Percentiles rank a stretch among this genome's conserved stretches.
Conservation (phyloP, 1,284 basidiomycete genomes). For the Malassezia nana region DNA sequence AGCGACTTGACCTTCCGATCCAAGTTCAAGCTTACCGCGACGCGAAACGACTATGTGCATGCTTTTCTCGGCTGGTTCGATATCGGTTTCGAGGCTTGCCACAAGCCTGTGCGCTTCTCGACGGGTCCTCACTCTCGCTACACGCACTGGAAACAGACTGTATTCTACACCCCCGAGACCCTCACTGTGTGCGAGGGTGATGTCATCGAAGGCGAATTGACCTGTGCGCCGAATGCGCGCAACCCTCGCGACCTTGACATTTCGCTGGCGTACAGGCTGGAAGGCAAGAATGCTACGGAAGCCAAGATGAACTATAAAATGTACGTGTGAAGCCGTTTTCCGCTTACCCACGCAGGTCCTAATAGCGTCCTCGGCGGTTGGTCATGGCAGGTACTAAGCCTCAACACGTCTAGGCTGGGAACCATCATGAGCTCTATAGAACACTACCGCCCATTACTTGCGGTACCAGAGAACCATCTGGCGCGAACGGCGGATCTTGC, state of each 20-base stretch:
- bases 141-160: slow-evolving; percentile 49
- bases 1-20: slow-evolving; percentile 81
- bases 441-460: slow-evolving; percentile 25
- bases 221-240: slow-evolving; percentile 38
- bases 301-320: slow-evolving; percentile 46
- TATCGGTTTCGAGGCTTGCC: slow-evolving; percentile 86
- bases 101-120: slow-evolving; percentile 70
- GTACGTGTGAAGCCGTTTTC: slow-evolving; percentile 20
- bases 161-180: slow-evolving; percentile 46
- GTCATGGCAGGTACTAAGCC: background rate
- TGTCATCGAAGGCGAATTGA: slow-evolving; percentile 31
- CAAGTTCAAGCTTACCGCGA: slow-evolving; percentile 70
- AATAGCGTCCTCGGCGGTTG: background rate
- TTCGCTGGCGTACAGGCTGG: slow-evolving; percentile 33
- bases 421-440: background rate
- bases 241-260: slow-evolving; percentile 47
- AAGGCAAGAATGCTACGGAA: slow-evolving; percentile 22
- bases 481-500: slow-evolving; percentile 87
- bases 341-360: slow-evolving; percentile 11
- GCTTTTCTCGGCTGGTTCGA: slow-evolving; percentile 99
- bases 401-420: background rate
- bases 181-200: slow-evolving; percentile 41
- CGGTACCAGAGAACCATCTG: slow-evolving; percentile 79
- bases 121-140: slow-evolving; percentile 46
- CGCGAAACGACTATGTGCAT: slow-evolving; percentile 83